Conservation (phyloP, 192 early-diverging fungal genomes). For the Umbelopsis sp. region DNA sequence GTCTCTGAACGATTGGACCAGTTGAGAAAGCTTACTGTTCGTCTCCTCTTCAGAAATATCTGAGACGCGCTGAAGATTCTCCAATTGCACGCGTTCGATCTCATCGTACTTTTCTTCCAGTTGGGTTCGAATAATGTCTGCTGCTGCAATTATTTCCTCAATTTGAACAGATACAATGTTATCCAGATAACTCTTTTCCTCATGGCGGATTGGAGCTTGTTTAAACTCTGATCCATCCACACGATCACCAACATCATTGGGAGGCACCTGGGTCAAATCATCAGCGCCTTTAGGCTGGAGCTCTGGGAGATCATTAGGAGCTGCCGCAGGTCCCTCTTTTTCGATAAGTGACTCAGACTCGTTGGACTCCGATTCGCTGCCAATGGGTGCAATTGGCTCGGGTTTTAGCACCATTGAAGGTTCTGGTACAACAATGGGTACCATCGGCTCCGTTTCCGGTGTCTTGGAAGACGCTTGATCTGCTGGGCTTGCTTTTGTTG, state of each 20-base stretch:
- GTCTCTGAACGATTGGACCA: not conserved
- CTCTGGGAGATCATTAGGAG: not conserved
- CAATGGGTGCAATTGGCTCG: too few species aligned
- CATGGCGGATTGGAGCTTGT: slow-evolving; percentile 1
- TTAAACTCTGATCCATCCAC: not conserved
- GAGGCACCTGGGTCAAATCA: not conserved
- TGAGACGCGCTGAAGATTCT: not conserved
- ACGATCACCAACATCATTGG: slow-evolving; percentile 2
- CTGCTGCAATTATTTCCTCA: slow-evolving; percentile 1
- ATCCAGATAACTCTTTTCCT: slow-evolving; percentile 6
- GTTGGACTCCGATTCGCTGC: too few species aligned
- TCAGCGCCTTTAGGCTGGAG: not conserved
- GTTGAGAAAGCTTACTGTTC: not conserved
- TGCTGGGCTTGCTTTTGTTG: not conserved
- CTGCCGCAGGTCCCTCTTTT: not conserved
- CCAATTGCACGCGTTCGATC: not conserved
- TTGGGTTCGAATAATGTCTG: slow-evolving; percentile 1
- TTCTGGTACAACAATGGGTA: too few species aligned
- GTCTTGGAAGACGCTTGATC: not conserved
- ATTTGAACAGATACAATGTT: not conserved
- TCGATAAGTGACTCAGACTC: not conserved
- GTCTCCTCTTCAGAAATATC: not conserved
- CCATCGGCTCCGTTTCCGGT: not conserved
- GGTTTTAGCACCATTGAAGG: too few species aligned
- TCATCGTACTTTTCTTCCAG: slow-evolving; percentile 9